Conservation (phyloP, 2,329 filamentous ascomycete genomes). For the Lasiodiplodia sp. region DNA sequence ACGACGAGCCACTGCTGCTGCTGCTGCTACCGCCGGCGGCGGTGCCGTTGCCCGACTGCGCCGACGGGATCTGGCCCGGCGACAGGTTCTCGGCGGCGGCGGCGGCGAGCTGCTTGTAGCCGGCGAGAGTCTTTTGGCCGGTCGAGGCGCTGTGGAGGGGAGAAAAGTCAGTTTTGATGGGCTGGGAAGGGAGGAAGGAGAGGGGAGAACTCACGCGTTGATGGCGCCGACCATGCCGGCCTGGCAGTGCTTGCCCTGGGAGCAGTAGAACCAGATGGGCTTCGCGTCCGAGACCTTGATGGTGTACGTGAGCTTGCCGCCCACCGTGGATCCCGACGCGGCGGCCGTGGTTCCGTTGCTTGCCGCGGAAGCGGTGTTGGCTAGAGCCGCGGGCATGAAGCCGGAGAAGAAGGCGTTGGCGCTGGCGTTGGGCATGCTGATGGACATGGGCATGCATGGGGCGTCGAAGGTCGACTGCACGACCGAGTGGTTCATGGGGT, state of each 20-base stretch:
- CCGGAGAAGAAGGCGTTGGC: slow-evolving; percentile 67
- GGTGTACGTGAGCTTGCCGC: slow-evolving; percentile 69
- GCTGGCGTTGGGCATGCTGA: slow-evolving; percentile 50
- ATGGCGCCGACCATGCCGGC: slow-evolving; percentile 78
- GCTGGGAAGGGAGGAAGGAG: not conserved
- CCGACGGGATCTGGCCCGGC: slow-evolving; percentile 36
- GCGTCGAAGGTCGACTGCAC: slow-evolving; percentile 77
- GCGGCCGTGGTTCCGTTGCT: not conserved
- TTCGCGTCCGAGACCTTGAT: slow-evolving; percentile 72
- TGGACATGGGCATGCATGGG: slow-evolving; percentile 69
- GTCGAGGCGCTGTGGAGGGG: slow-evolving; percentile 35
- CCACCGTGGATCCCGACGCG: not conserved
- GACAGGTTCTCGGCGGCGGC: slow-evolving; percentile 50
- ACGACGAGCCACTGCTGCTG: not conserved
- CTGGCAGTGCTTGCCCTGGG: slow-evolving; percentile 76
- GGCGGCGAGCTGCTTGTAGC: slow-evolving; percentile 47
- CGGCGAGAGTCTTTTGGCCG: slow-evolving; percentile 46
- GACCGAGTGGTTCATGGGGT: slow-evolving; percentile 74
- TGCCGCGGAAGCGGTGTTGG: slow-evolving; percentile 16
- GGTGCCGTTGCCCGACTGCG: not conserved
- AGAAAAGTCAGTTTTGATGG: slow-evolving; percentile 34
- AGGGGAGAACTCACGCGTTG: slow-evolving; percentile 67
- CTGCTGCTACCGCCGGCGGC: not conserved
- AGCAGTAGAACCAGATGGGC: slow-evolving; percentile 82
- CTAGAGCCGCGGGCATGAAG: slow-evolving; percentile 62